Evolutionary conservation across 1,284 basidiomycete species (phyloP), one percentile per base, ranked within the genome.

Genomic region (Xerocomus alliaceus): DNA sequence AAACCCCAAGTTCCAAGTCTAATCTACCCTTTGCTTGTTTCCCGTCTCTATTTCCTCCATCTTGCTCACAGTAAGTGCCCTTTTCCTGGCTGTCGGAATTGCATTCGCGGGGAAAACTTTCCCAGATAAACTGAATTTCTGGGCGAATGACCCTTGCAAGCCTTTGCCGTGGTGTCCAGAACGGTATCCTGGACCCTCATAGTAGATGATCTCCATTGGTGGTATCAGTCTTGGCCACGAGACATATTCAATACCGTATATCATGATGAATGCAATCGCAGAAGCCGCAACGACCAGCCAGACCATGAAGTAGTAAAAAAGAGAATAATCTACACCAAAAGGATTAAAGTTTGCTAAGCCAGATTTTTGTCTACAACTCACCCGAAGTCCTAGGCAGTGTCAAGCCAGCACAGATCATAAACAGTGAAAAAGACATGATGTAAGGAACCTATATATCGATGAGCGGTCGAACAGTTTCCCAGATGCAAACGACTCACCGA

Each of bases 221-320:
- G 94, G 91, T 66, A 92, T 87, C 58, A 99, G 85, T 26, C 91
- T 88, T n/a, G 97, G 97, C 91, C 94, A 97, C 26, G 93, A 88
- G 63, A 99, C 95, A 74, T 96, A 98, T 66, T 91, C 86, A 66
- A 94, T 86, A 44, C 91, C 91, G 73, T 97, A 88, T 46, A 88
- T 79, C 77, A 92, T 74, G 68, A 97, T 91, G 78, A 92, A 93
- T 49, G 81, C 66, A 61, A 89, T 76, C 15, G 92, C 82, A 61
- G 88, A 60, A 44, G 83, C 71, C 56, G 91, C 81, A 42, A 96
- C 71, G 52, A 82, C 73, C 70, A 92, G 79, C 91, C 94, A 95
- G 49, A 94, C 80, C 68, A 91, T 70, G 78, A 93, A 88, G 79
- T 94, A 94, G 74, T 91, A 91, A 66, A 86, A 77, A 45, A 92